Base-by-base conservation (phyloP, 2,329 filamentous ascomycete species). In the Colletotrichum limetticola region DNA sequence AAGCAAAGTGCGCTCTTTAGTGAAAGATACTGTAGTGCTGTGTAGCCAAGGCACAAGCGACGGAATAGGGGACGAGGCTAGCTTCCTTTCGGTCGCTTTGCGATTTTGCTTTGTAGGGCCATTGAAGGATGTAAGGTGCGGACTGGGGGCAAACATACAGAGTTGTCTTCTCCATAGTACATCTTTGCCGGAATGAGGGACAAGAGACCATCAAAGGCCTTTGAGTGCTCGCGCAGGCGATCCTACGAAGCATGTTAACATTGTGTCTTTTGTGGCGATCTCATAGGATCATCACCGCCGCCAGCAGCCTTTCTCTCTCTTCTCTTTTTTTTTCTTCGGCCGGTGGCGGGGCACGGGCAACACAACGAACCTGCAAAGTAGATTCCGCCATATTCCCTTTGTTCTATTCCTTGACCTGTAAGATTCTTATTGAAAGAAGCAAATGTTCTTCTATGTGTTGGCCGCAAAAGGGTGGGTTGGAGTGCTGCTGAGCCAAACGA, bases 141-240 rank as follows among this genome's bases (percentile, higher is more conserved):
- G 42, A 14, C 32, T 64, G 69, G 63, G 70, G 63, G 76, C 64
- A 69, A 76, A 91, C 93, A 78, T 92, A 96, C 94, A 83, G 89
- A 95, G 75, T 89, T 93, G 80, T 97, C 95, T 81, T 95, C 91
- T 68, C 92, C 94, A 78, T 97, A 98, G 84, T 98, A 98, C 78
- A 95, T 91, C 83, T 97, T 95, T 74, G 95, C 94, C 53, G 95
- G 95, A 72, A 97, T 97, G 75, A 98, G 87, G 71, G 94, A 96
- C 81, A 98, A 86, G 64, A 98, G 86, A 58, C 94, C 94, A 83
- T 97, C 93, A 79, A 98, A 97, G 76, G 94, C 93, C 84, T 94
- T 90, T 76, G 94, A 85, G 76, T 90, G 86, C 75, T 55, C 78
- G 37, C 76, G 75, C 68, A 77, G 74, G 68, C 76, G 76, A 28